Evolutionary conservation across 257 asterid genomes (phyloP).

Genomic region (Lycium barbarum): DNA sequence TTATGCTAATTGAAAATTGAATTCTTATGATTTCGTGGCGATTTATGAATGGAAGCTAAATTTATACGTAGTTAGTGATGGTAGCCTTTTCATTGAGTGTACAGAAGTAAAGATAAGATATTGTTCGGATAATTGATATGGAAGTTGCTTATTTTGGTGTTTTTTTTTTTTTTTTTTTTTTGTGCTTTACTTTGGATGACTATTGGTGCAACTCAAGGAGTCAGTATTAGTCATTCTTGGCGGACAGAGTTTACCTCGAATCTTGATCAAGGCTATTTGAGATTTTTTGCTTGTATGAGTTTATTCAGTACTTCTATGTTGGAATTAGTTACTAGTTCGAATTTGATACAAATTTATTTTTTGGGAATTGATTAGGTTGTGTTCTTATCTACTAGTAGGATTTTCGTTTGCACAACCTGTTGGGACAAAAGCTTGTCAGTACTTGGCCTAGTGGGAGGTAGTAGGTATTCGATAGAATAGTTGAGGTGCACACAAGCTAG

Average conservation of each 20-base stretch:
- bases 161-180: neutral
- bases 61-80: neutral
- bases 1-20: constrained; percentile 4
- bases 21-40: neutral
- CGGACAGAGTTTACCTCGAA: too few relatives aligned
- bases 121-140: neutral
- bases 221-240: neutral
- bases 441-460: neutral
- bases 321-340: too few relatives aligned
- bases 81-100: neutral
- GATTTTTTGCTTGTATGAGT: too few relatives aligned
- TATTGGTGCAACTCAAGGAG: neutral
- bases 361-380: too few relatives aligned
- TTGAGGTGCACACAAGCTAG: neutral
- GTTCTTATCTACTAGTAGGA: too few relatives aligned
- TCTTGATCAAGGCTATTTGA: too few relatives aligned
- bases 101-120: neutral
- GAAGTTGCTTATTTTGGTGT: neutral
- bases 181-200: neutral
- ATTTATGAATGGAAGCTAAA: neutral
- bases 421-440: too few relatives aligned
- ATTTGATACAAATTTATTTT: too few relatives aligned
- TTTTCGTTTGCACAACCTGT: too few relatives aligned
- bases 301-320: too few relatives aligned
- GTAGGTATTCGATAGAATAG: neutral